Evolutionary conservation across 2,329 filamentous ascomycete genomes (phyloP).

Genomic region (Aspergillus hiratsukae): DNA sequence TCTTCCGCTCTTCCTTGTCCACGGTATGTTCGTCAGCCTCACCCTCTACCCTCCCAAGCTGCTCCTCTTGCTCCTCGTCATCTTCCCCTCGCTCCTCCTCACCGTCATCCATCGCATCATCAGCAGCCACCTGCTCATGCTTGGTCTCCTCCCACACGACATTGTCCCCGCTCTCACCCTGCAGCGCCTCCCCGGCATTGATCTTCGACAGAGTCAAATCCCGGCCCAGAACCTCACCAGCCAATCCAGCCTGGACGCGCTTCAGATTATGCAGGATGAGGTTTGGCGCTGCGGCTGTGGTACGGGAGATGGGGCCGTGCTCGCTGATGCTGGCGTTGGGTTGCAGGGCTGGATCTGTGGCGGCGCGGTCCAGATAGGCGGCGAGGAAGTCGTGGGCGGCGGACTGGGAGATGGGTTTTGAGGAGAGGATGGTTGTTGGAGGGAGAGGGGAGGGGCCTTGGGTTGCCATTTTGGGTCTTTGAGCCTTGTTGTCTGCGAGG

Average conservation of each 20-base stretch:
- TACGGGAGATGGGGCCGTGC: constrained; percentile 40
- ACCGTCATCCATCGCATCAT: constrained; percentile 38
- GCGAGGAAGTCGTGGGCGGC: constrained; percentile 40
- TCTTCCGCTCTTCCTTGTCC: constrained; percentile 52
- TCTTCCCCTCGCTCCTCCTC: constrained; percentile 34
- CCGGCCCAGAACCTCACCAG: constrained; percentile 39
- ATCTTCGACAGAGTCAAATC: constrained; percentile 37
- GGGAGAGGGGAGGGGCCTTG: constrained; percentile 35
- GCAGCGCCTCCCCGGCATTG: constrained; percentile 29
- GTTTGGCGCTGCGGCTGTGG: constrained; percentile 38
- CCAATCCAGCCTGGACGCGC: constrained; percentile 42
- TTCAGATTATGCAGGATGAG: constrained; percentile 43
- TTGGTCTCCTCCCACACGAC: constrained; percentile 37
- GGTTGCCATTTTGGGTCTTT: constrained; percentile 28
- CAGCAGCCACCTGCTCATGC: constrained; percentile 41
- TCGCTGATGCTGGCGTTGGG: constrained; percentile 43
- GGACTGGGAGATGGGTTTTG: constrained; percentile 33
- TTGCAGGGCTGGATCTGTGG: constrained; percentile 40
- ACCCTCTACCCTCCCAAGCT: constrained; percentile 26
- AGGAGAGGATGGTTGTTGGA: constrained; percentile 34
- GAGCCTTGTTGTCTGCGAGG: neutral
- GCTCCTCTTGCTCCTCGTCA: constrained; percentile 39
- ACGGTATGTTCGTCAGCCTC: constrained; percentile 27
- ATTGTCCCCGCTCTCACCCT: constrained; percentile 20
- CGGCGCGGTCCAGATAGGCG: constrained; percentile 40